Percentiles rank a stretch among this genome's conserved stretches.
Conservation (phyloP, 228 moss, liverwort and hornwort genomes). For the Sphagnum fallax region DNA sequence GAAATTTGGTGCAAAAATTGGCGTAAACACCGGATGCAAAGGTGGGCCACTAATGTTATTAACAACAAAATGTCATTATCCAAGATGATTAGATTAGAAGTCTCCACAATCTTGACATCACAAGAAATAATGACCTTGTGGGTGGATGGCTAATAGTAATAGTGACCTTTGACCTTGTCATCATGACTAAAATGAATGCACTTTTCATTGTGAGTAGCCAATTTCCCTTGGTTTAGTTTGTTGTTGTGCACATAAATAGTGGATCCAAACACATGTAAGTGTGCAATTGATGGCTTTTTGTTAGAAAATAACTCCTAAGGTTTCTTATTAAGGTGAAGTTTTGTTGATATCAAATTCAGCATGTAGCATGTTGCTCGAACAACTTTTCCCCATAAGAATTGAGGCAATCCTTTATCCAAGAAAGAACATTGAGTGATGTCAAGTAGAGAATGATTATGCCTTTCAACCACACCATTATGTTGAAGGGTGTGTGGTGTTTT, state of each 20-base stretch:
- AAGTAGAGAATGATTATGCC: constrained; percentile 3
- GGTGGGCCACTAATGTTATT: no score
- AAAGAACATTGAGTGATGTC: background rate
- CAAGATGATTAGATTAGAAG: no score
- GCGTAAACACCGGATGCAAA: no score
- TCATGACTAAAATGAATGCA: background rate
- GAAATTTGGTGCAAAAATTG: no score
- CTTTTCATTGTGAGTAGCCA: background rate
- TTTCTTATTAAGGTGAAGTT: background rate
- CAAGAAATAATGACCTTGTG: background rate
- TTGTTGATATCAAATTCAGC: background rate
- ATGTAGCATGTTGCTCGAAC: constrained; percentile 1
- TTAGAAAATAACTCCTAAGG: background rate
- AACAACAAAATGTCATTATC: no score
- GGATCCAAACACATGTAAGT: background rate
- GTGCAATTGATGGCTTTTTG: background rate
- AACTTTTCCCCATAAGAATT: constrained; percentile 11
- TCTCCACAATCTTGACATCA: background rate
- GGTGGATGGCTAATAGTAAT: background rate
- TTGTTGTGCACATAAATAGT: background rate
- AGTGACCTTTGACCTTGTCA: background rate
- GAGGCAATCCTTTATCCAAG: background rate
- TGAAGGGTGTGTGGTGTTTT: background rate
- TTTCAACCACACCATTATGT: constrained; percentile 10
- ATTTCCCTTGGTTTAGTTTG: background rate